Evolutionary conservation across 257 asterid species (phyloP).

Genomic region (Rhazya stricta): DNA sequence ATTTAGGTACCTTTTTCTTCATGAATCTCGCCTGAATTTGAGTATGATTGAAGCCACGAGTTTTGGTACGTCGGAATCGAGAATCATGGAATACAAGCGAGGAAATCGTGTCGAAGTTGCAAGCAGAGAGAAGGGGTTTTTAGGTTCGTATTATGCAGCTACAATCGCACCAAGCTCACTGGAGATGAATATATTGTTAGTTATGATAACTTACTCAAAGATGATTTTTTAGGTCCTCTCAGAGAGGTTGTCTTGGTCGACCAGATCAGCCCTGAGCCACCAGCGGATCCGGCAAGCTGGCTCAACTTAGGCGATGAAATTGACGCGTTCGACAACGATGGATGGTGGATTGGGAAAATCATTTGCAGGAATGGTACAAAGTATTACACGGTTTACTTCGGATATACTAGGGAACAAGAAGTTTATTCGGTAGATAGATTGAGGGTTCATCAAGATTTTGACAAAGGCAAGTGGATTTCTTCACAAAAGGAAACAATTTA

Average conservation of each 20-base stretch:
- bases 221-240: slow-evolving; percentile 24
- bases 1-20: not conserved
- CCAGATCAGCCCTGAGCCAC: slow-evolving; percentile 28
- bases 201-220: slow-evolving; percentile 17
- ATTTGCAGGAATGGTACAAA: not conserved
- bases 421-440: slow-evolving; percentile 17
- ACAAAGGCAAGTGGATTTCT: slow-evolving; percentile 24
- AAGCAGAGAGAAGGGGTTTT: slow-evolving; percentile 18
- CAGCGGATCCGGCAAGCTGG: not conserved
- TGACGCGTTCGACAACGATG: slow-evolving; percentile 29
- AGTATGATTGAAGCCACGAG: not conserved
- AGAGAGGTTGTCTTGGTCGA: slow-evolving; percentile 21
- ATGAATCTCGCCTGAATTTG: not conserved
- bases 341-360: slow-evolving; percentile 32
- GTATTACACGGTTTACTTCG: slow-evolving; percentile 22
- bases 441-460: slow-evolving; percentile 36
- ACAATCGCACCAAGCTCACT: slow-evolving; percentile 5
- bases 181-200: slow-evolving; percentile 14
- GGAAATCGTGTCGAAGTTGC: slow-evolving; percentile 21
- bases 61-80: not conserved
- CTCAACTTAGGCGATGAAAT: slow-evolving; percentile 9
- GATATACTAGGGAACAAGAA: slow-evolving; percentile 18
- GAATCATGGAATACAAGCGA: slow-evolving; percentile 6
- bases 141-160: slow-evolving; percentile 27
- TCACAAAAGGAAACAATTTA: not conserved